Conservation (phyloP, 768 basidiomycete species). For the Phaeotremella skinneri region DNA sequence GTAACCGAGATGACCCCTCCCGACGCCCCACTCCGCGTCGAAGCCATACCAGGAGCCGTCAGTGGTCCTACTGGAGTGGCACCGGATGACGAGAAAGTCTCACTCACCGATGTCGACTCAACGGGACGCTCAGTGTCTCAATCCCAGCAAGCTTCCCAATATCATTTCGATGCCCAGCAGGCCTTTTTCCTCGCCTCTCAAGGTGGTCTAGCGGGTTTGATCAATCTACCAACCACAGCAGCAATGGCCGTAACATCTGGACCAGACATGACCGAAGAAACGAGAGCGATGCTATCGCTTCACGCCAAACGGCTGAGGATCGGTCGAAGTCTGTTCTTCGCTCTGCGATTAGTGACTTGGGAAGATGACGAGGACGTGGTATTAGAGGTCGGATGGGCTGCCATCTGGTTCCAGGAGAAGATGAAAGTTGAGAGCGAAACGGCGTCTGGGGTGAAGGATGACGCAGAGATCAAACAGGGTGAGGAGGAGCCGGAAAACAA, state of each 20-base stretch:
- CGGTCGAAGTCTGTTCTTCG: conserved; percentile 40
- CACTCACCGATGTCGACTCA: too few relatives aligned
- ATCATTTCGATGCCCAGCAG: conserved; percentile 40
- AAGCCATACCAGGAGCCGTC: too few relatives aligned
- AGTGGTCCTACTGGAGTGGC: too few relatives aligned
- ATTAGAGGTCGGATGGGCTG: conserved; percentile 45
- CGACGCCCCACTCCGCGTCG: too few relatives aligned
- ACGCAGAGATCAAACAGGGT: background rate
- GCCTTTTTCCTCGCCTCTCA: conserved; percentile 32
- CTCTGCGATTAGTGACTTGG: conserved; percentile 40
- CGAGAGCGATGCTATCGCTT: background rate
- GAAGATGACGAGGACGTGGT: conserved; percentile 37
- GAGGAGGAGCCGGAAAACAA: conserved; percentile 4
- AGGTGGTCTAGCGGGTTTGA: conserved; percentile 25
- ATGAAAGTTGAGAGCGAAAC: conserved; percentile 7
- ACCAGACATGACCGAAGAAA: background rate
- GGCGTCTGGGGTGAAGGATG: background rate
- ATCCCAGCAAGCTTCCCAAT: background rate
- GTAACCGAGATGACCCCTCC: too few relatives aligned
- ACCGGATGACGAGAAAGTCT: too few relatives aligned
- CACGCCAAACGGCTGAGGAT: conserved; percentile 1
- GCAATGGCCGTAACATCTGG: background rate
- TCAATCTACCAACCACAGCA: background rate
- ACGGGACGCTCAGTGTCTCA: background rate
- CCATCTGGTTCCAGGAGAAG: conserved; percentile 39